These are phyloP conservation scores for Aspergillus sojae DNA, from an alignment of 2,329 filamentous ascomycete genomes.

Conservation along the genomic window DNA sequence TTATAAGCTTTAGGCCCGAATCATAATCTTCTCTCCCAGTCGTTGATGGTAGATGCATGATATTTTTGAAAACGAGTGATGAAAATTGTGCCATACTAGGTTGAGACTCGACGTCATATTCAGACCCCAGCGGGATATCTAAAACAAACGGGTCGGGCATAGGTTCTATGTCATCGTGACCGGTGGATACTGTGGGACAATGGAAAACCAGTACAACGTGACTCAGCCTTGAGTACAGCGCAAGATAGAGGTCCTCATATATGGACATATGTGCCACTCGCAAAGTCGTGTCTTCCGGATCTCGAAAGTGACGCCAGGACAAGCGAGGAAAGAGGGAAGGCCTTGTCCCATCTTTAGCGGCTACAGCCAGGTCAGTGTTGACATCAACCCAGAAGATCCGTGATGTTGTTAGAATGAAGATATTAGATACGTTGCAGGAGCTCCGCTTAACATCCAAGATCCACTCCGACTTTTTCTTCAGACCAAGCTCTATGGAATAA, in stretches of 20 bases:
- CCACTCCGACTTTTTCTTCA: constrained; percentile 49
- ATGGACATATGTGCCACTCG: constrained; percentile 38
- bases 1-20: constrained; percentile 32
- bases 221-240: constrained; percentile 45
- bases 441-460: constrained; percentile 57
- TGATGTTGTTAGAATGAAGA: constrained; percentile 59
- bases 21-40: constrained; percentile 22
- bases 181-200: constrained; percentile 29
- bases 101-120: constrained; percentile 13
- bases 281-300: constrained; percentile 56
- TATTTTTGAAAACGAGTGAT: constrained; percentile 38
- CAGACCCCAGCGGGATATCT: constrained; percentile 26
- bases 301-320: constrained; percentile 58
- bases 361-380: constrained; percentile 28
- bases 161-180: constrained; percentile 23
- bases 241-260: constrained; percentile 37
- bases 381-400: constrained; percentile 52
- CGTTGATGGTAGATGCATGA: constrained; percentile 26
- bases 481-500: constrained; percentile 39
- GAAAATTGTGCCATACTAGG: constrained; percentile 25
- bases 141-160: constrained; percentile 40
- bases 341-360: constrained; percentile 20
- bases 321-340: constrained; percentile 43
- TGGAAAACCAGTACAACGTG: constrained; percentile 36
- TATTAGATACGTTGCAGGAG: constrained; percentile 41